Evolutionary conservation across 441 rosid genomes (phyloP), one percentile per base, ranked within the genome.

Genomic region (Erodium texanum): DNA sequence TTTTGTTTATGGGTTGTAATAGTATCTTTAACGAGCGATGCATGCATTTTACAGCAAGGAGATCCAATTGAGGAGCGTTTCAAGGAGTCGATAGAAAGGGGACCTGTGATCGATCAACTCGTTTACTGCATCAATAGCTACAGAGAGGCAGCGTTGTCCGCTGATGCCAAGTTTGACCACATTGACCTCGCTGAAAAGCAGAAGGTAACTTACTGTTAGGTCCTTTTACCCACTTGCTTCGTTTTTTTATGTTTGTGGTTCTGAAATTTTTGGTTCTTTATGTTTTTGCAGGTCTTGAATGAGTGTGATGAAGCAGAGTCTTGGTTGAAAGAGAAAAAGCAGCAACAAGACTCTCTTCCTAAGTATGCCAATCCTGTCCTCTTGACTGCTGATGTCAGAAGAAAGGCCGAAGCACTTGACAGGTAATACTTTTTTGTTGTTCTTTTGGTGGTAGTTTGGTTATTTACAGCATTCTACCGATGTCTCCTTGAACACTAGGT

Each of bases 161-260:
- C 18, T 43, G 99, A 91, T 74, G 70, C 93, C 65, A 93, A 91
- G 79, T 91, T 93, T 73, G 99, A 91, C 54, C 99, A 93, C 80
- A 93, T 93, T 74, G 99, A 93, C 11, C n/a, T 88, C 64, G 76
- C 86, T 54, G 99, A 93, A 23, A 93, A 93, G 73, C 93, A 90
- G 73, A 93, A 87, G 89, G 99, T 93, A 80, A 64, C 43, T 93
- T 79, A 64, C 43, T 16, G 22, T 22, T 52, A 50, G 59, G 18
- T 52, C 22, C 41, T 65, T 0, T 23, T 1, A 2, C 6, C 1
- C 18, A 3, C 22, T n/a, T 22, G n/a, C 5, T 1, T 52, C 11
- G 14, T 50, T 52, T 52, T 15, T 9, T 16, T 16, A 5, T 18
- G n/a, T 16, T 7, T 3, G 20, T 18, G 20, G 1, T 52, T 18